Conservation (phyloP, 2,329 filamentous ascomycete genomes). For the Clathrospora elynae region DNA sequence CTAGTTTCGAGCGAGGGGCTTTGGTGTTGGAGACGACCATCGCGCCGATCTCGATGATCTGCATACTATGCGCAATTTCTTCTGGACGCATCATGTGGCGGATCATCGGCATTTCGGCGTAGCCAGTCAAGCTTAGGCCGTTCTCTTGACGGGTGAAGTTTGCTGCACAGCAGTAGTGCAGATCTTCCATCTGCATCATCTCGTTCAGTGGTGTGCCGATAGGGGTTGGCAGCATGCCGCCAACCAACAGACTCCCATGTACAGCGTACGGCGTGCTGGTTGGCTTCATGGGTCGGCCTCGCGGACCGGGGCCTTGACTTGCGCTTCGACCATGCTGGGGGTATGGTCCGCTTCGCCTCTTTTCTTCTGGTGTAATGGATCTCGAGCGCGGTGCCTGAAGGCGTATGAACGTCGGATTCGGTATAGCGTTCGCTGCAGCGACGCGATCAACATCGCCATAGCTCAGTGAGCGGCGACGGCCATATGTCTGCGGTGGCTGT, state of each 20-base stretch:
- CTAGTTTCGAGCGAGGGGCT: slow-evolving; percentile 5
- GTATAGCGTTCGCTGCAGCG: slow-evolving; percentile 5
- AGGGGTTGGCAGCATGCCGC: slow-evolving; percentile 13
- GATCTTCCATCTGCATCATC: slow-evolving; percentile 2
- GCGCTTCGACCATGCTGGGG: slow-evolving; percentile 7
- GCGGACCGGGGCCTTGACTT: slow-evolving; percentile 11
- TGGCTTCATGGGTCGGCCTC: slow-evolving; percentile 5
- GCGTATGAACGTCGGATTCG: slow-evolving; percentile 32
- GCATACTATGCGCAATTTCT: slow-evolving; percentile 24
- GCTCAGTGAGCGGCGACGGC: slow-evolving; percentile 40
- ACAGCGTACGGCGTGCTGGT: slow-evolving; percentile 15
- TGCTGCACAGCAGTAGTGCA: not conserved
- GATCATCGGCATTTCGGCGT: slow-evolving; percentile 7
- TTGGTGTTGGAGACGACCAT: slow-evolving; percentile 31
- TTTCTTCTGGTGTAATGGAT: slow-evolving; percentile 10
- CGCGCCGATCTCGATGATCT: slow-evolving; percentile 41
- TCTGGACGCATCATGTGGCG: slow-evolving; percentile 29
- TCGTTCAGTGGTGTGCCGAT: slow-evolving; percentile 23
- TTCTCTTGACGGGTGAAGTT: not conserved
- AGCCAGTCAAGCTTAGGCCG: not conserved
- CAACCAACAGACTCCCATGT: slow-evolving; percentile 1
- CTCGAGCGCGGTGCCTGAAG: slow-evolving; percentile 23
- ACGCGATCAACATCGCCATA: slow-evolving; percentile 26
- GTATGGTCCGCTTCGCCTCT: slow-evolving; percentile 5
- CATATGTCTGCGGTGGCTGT: slow-evolving; percentile 12